Evolutionary conservation across 768 basidiomycete genomes (phyloP).

Genomic region (Suillus hirtellus): DNA sequence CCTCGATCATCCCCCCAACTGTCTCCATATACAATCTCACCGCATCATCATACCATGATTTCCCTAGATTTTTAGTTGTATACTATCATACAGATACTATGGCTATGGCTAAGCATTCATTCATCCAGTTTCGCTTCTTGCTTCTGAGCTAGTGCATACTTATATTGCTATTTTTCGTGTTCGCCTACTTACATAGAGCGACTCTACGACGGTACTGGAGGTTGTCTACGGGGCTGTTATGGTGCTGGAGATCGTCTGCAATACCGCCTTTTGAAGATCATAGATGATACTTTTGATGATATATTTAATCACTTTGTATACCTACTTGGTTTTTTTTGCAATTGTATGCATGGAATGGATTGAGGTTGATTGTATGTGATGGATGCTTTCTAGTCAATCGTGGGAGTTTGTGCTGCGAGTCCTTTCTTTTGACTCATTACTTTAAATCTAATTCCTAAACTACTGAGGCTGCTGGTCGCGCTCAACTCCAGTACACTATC

Average conservation of each 20-base stretch:
- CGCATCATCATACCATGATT: not conserved
- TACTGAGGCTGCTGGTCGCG: not conserved
- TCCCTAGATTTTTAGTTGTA: constrained; percentile 2
- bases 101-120: not conserved
- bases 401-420: not conserved
- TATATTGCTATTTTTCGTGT: not conserved
- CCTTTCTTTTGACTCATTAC: too few relatives aligned
- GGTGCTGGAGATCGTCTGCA: not conserved
- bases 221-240: not conserved
- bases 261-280: not conserved
- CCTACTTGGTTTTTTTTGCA: not conserved
- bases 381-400: not conserved
- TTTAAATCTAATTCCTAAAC: not conserved
- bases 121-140: not conserved
- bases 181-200: not conserved
- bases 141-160: not conserved
- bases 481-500: not conserved
- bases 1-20: not conserved
- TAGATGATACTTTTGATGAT: not conserved
- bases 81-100: not conserved
- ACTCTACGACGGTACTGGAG: not conserved
- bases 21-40: constrained; percentile 7
- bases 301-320: not conserved
- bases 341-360: not conserved
- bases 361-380: not conserved